These are phyloP conservation scores for Cladosporium sp. DNA, from an alignment of 2,329 filamentous ascomycete genomes.

Conservation along the genomic window DNA sequence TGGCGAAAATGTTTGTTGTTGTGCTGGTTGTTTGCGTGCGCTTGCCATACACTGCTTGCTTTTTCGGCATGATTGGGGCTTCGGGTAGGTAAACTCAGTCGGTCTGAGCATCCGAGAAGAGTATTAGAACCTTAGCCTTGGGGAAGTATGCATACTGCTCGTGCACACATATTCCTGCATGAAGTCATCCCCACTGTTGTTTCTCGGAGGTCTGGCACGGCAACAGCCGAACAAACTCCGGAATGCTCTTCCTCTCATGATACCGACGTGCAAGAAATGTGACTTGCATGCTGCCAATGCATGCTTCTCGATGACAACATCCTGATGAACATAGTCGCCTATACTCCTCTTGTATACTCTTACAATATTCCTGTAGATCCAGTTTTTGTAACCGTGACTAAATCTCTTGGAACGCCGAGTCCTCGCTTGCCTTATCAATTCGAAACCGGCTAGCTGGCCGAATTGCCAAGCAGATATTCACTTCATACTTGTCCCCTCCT, in stretches of 20 bases:
- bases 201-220: neutral
- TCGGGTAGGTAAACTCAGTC: neutral
- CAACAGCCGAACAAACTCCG: slow-evolving; percentile 12
- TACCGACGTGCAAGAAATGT: neutral
- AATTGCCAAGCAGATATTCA: slow-evolving; percentile 17
- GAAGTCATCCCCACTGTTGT: slow-evolving; percentile 12
- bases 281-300: neutral
- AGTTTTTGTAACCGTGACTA: neutral
- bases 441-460: slow-evolving; percentile 19
- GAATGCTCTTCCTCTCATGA: neutral
- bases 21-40: slow-evolving; percentile 37
- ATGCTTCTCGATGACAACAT: neutral
- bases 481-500: slow-evolving; percentile 15
- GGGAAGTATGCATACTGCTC: neutral
- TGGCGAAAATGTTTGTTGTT: slow-evolving; percentile 30
- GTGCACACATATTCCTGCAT: neutral
- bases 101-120: neutral
- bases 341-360: neutral
- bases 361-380: neutral
- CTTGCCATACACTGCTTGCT: slow-evolving; percentile 43
- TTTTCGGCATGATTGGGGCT: slow-evolving; percentile 35
- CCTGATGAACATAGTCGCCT: neutral
- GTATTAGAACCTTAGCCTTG: neutral
- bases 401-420: slow-evolving; percentile 3
- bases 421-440: slow-evolving; percentile 19